phyloP scores from a whole-genome alignment of 345 rosid genomes.

The Lumnitzera racemosa region DNA sequence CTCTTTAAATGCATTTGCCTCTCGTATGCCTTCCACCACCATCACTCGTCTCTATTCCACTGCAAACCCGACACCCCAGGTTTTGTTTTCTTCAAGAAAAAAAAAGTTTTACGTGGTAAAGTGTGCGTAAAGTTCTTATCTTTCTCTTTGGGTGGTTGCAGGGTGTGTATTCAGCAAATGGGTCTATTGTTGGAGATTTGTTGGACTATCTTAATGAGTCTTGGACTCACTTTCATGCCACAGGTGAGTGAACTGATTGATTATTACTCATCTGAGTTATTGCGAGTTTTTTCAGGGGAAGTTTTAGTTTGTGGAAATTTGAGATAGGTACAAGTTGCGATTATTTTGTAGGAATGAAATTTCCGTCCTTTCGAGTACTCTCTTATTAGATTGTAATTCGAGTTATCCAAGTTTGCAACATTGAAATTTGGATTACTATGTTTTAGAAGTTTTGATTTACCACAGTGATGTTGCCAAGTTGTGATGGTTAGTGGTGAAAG shows the following conservation, averaged over 20 bases:
- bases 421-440: too few relatives aligned
- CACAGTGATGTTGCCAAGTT: too few relatives aligned
- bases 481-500: too few relatives aligned
- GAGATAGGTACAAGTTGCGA: neutral
- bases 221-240: constrained; percentile 93
- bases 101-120: too few relatives aligned
- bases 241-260: constrained; percentile 28
- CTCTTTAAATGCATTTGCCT: constrained; percentile 6
- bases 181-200: constrained; percentile 23
- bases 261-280: neutral
- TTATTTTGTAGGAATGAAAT: neutral
- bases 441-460: too few relatives aligned
- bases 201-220: constrained; percentile 78
- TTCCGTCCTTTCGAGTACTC: too few relatives aligned
- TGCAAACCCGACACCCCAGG: constrained; percentile 15
- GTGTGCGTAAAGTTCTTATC: too few relatives aligned
- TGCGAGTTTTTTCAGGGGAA: neutral
- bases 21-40: constrained; percentile 20
- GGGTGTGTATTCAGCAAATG: constrained; percentile 17
- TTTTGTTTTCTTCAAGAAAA: neutral
- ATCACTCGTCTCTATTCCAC: constrained; percentile 24
- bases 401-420: too few relatives aligned
- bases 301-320: neutral
- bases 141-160: neutral
- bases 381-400: too few relatives aligned